phyloP scores from a whole-genome alignment of 169 alveolate genomes.

The Cryptosporidium viatorum region DNA sequence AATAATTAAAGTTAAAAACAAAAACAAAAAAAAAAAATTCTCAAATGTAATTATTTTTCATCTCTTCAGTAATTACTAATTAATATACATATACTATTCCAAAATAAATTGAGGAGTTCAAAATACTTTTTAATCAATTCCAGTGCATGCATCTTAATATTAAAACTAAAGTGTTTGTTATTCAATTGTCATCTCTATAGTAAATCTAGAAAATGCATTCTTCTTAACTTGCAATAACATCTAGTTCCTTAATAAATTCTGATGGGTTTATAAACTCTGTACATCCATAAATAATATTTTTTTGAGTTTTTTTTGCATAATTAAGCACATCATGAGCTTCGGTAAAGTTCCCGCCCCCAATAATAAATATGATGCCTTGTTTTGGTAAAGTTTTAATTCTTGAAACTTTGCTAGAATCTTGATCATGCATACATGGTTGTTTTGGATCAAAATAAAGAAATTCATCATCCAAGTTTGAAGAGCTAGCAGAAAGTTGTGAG shows the following conservation, averaged over 20 bases:
- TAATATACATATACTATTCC: background rate
- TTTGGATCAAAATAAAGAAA: slow-evolving; percentile 79
- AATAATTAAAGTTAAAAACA: background rate
- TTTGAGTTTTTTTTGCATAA: slow-evolving; percentile 80
- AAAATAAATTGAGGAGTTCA: background rate
- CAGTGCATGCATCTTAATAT: background rate
- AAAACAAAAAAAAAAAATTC: background rate
- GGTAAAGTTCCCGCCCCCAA: slow-evolving; percentile 87
- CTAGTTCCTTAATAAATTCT: slow-evolving; percentile 77
- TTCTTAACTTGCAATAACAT: slow-evolving; percentile 8
- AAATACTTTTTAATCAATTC: background rate
- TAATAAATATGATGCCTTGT: slow-evolving; percentile 81
- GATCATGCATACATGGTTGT: slow-evolving; percentile 82
- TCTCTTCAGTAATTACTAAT: background rate
- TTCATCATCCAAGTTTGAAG: slow-evolving; percentile 37
- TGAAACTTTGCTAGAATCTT: slow-evolving; percentile 76
- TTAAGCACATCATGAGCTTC: slow-evolving; percentile 84
- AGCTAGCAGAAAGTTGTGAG: slow-evolving; percentile 53
- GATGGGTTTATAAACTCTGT: slow-evolving; percentile 79
- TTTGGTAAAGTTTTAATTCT: slow-evolving; percentile 64
- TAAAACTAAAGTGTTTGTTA: background rate
- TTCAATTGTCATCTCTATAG: background rate
- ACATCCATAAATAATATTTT: slow-evolving; percentile 80
- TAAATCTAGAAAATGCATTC: background rate
- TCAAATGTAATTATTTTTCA: too few relatives aligned